Base-by-base conservation (phyloP, 495 filamentous ascomycete species). In the Penicillium crystallinum region DNA sequence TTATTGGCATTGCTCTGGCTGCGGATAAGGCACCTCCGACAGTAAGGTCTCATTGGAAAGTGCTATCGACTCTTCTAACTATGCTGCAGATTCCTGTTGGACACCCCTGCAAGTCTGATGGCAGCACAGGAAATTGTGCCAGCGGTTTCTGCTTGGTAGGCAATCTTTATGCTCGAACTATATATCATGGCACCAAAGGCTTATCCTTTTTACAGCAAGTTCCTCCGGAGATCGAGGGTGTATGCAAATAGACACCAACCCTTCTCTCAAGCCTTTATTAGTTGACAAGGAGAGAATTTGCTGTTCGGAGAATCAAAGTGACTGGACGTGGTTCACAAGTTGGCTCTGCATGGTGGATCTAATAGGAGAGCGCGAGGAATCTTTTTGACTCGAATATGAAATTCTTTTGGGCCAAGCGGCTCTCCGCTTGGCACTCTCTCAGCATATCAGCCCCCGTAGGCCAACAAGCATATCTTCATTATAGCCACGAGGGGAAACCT, bases 61-160 rank as follows among this genome's bases (percentile, higher is more conserved):
- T 8, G 17, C 10, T 21, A 0, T 14, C 0, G 33, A 1, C 11
- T 3, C 8, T 9, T 49, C 47, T 40, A 41, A 49, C 5, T 2
- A 22, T 12, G 15, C 6, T 11, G n/a, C 14, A 49, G 47, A 41
- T 49, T 34, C 6, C 5, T 0, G 3, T 1, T n/a, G 47, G 36
- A 11, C 17, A 22, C 11, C 27, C 25, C 5, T 49, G 47, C 27
- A 49, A 27, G 2, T 3, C 23, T 2, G 47, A 49, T 23, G 47
- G 47, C 8, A 49, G 47, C 29, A 19, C 29, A 8, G 47, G 47
- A 17, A 41, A 41, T 25, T 49, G 47, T 22, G 25, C 36, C 1
- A 49, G 47, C 11, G 37, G 37, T 0, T 49, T 41, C 36, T 49
- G 47, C 8, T 7, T 49, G 47, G 47, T 49, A 23, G 0, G 47